Percentiles rank a stretch among this genome's conserved stretches.
phyloP scores from a whole-genome alignment of 805 yeast species.

The Candida maltosa region DNA sequence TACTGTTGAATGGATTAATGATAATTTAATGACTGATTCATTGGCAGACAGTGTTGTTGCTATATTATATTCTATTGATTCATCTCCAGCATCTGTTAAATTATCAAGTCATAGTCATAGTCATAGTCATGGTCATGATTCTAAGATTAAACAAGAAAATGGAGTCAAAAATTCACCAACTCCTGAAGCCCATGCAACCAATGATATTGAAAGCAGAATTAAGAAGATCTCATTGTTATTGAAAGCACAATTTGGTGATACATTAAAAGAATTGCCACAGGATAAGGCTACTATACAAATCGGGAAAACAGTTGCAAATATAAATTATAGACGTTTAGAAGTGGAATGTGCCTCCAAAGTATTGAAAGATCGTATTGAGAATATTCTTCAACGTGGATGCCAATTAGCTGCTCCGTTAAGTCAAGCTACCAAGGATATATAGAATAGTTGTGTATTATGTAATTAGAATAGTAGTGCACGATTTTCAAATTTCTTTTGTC shows the following conservation, averaged over 20 bases:
- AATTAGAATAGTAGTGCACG: neutral
- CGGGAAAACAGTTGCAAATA: slow-evolving; percentile 71
- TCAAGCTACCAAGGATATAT: slow-evolving; percentile 27
- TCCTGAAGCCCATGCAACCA: slow-evolving; percentile 15
- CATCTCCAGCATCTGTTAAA: slow-evolving; percentile 93
- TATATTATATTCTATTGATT: slow-evolving; percentile 84
- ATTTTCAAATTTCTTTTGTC: neutral
- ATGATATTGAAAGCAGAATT: slow-evolving; percentile 29
- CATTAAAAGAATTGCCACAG: slow-evolving; percentile 44
- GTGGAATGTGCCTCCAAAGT: slow-evolving; percentile 75
- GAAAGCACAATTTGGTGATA: slow-evolving; percentile 84
- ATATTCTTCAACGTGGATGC: slow-evolving; percentile 72
- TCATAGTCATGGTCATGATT: slow-evolving; percentile 23
- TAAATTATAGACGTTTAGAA: slow-evolving; percentile 60
- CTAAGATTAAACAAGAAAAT: slow-evolving; percentile 5
- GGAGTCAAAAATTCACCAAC: slow-evolving; percentile 13
- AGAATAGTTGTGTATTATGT: neutral
- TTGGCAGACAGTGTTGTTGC: slow-evolving; percentile 94
- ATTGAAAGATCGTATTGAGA: slow-evolving; percentile 76
- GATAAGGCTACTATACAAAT: slow-evolving; percentile 61
- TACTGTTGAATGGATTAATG: slow-evolving; percentile 87
- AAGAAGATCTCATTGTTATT: slow-evolving; percentile 60
- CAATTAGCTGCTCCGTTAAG: slow-evolving; percentile 83
- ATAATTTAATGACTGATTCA: slow-evolving; percentile 77
- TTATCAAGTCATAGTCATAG: slow-evolving; percentile 61